Conservation (phyloP, 257 asterid genomes). For the Ilex aquifolium region DNA sequence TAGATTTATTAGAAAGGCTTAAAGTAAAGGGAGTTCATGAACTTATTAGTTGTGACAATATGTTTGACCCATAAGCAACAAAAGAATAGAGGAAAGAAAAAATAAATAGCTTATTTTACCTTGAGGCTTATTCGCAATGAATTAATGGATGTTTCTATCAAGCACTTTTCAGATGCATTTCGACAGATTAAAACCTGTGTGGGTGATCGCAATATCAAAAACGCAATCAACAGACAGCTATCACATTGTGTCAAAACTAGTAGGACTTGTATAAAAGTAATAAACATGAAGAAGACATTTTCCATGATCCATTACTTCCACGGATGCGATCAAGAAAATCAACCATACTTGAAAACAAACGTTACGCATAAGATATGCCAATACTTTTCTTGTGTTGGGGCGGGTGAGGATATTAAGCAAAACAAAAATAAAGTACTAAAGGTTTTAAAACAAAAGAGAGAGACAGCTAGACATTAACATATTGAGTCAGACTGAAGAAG, state of each 20-base stretch:
- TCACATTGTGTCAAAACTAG: not conserved
- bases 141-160: conserved; percentile 97
- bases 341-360: too few species aligned
- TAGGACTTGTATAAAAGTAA: too few species aligned
- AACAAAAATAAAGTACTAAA: too few species aligned
- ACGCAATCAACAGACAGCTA: not conserved
- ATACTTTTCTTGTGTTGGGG: too few species aligned
- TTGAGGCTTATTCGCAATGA: conserved; percentile 93
- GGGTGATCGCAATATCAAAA: conserved; percentile 17
- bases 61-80: conserved; percentile 9
- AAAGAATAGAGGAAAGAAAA: conserved; percentile 5
- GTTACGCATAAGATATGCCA: too few species aligned
- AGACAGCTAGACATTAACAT: too few species aligned
- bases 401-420: not conserved
- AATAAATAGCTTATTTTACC: conserved; percentile 36
- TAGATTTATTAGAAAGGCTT: not conserved
- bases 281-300: too few species aligned
- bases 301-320: too few species aligned
- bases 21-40: too few species aligned
- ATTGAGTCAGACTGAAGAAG: too few species aligned
- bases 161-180: conserved; percentile 95
- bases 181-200: conserved; percentile 83
- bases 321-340: too few species aligned
- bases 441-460: not conserved
- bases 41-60: not conserved